Base-by-base conservation (phyloP, 495 filamentous ascomycete species). In the Talaromyces stipitatus region DNA sequence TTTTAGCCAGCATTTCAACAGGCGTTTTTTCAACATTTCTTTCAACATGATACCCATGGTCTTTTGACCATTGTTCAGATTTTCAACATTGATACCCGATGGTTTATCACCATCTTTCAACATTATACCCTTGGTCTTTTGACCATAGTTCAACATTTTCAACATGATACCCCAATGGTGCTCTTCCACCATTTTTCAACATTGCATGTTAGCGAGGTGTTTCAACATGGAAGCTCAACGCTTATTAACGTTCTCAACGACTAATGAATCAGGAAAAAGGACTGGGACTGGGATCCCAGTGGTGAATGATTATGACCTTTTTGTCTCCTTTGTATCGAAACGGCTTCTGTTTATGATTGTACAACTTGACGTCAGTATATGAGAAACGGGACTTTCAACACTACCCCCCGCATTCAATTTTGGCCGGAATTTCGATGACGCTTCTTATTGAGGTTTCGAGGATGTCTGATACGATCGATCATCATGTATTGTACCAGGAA, bases 181-280 rank as follows among this genome's bases (percentile, higher is more conserved):
- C n/a, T 41, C n/a, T 47, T 47, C 23, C 43, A 47, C 18, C 43
- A 47, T 47, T 47, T n/a, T n/a, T 47, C 43, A 47, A 47, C 43
- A 47, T 51, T 28, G 27, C 27, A 51, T 51, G 9, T 45, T 45
- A 51, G 54, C 32, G 54, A 18, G 54, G 23, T 43, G 32, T 55
- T 55, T 55, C 54, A 55, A 55, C 54, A 55, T 23, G 24, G 28
- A 51, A 16, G 48, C 48, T 41, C 54, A 45, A 41, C 32, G 36
- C 36, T 45, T 55, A n/a, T 45, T 55, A 43, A 55, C 16, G 38
- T 20, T 53, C 54, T 55, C 54, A 55, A 55, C 54, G 54, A 55
- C 36, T 55, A 46, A 55, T 55, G 54, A 27, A 45, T 29, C 27
- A 22, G 27, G 48, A 12, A 16, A 23, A 27, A n/a, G n/a, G 16